Conservation (phyloP, 2,329 filamentous ascomycete species). For the Exserohilum turcica region DNA sequence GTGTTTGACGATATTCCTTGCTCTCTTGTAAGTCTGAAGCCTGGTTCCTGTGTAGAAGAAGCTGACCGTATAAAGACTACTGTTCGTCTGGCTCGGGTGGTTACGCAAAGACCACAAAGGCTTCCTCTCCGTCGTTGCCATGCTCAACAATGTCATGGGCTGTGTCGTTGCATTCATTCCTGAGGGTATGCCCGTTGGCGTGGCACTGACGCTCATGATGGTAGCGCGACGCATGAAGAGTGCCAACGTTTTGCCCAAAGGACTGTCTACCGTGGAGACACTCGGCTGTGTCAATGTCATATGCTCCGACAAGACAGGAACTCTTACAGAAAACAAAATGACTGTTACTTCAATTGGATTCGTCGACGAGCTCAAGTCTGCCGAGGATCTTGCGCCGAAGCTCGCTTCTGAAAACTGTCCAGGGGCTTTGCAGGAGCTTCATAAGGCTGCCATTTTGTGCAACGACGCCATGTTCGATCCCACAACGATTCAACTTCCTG, state of each 20-base stretch:
- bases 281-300: neutral
- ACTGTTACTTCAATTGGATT: neutral
- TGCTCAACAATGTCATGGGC: neutral
- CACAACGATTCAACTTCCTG: neutral
- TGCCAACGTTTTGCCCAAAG: neutral
- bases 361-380: neutral
- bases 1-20: neutral
- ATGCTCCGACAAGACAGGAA: neutral
- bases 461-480: slow-evolving; percentile 1
- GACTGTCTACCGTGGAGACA: neutral
- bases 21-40: neutral
- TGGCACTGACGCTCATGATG: slow-evolving; percentile 1
- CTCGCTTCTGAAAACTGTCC: neutral
- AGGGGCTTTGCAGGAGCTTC: neutral
- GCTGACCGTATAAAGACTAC: neutral
- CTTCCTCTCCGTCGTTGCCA: neutral
- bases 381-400: neutral
- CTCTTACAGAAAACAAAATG: slow-evolving; percentile 1
- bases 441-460: neutral
- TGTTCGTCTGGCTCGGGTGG: neutral
- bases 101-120: neutral
- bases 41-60: neutral
- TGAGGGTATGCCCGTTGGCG: neutral
- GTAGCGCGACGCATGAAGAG: neutral
- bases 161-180: neutral